Conservation (phyloP, 129 eudicot species). For the Glebionis coronaria region DNA sequence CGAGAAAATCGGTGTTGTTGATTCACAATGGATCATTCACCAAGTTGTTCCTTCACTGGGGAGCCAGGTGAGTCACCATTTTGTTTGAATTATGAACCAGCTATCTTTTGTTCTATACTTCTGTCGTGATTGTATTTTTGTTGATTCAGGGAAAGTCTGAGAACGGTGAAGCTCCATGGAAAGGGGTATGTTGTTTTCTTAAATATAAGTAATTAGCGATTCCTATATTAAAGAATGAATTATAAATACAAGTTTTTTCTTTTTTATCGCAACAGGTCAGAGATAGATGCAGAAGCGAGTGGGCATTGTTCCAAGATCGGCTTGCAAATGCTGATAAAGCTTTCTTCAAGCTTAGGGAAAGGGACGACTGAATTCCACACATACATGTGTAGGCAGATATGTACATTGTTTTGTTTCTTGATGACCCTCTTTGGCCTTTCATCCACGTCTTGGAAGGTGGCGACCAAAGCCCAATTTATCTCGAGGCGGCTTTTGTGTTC, state of each 20-base stretch:
- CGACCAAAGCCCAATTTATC: constrained; percentile 24
- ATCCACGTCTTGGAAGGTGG: constrained; percentile 25
- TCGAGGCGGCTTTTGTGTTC: constrained; percentile 30
- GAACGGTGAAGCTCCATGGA: constrained; percentile 88
- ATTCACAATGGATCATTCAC: constrained; percentile 96
- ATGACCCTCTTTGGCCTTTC: constrained; percentile 20
- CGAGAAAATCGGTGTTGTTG: constrained; percentile 95
- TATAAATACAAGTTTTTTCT: background rate
- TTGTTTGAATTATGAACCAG: background rate
- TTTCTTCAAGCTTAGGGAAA: constrained; percentile 49
- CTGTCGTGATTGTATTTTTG: background rate
- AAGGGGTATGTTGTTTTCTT: constrained; percentile 53
- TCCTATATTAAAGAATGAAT: background rate
- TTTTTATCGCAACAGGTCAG: constrained; percentile 44
- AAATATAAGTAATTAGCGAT: background rate
- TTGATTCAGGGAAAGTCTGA: constrained; percentile 58
- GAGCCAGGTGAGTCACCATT: constrained; percentile 55
- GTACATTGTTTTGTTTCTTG: constrained; percentile 46
- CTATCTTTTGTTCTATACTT: background rate
- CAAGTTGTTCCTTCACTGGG: constrained; percentile 96
- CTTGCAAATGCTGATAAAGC: constrained; percentile 72
- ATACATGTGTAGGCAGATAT: constrained; percentile 23
- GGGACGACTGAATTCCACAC: constrained; percentile 24
- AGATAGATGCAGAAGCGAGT: constrained; percentile 76
- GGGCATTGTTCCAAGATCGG: constrained; percentile 82